These are phyloP conservation scores for Jatropha podagrica DNA, from an alignment of 441 rosid genomes.

Conservation along the genomic window DNA sequence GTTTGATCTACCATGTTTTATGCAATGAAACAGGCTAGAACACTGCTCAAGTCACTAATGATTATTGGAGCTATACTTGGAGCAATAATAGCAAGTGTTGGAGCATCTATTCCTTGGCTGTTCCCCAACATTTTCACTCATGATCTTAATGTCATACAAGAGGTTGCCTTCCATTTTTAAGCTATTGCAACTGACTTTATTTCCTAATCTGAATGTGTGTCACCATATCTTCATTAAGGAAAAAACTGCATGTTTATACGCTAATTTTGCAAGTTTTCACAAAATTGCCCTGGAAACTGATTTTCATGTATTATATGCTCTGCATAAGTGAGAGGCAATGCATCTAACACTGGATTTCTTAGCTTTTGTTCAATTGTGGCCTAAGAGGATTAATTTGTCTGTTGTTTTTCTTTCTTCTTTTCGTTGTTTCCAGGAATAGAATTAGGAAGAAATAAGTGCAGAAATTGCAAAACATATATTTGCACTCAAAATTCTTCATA, in stretches of 20 bases:
- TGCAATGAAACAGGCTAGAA: constrained; percentile 57
- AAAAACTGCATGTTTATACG: background rate
- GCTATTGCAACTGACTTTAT: no score
- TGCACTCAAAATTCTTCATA: no score
- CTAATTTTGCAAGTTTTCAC: background rate
- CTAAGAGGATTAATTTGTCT: no score
- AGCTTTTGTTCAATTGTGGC: no score
- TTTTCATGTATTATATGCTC: background rate
- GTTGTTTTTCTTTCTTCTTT: no score
- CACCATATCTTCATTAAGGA: no score
- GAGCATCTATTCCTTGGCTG: constrained; percentile 66
- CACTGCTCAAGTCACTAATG: constrained; percentile 78
- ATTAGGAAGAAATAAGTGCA: no score
- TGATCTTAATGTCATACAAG: constrained; percentile 55
- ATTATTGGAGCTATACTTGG: constrained; percentile 75
- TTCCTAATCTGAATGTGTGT: no score
- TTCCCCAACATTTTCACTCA: constrained; percentile 77
- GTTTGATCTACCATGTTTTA: constrained; percentile 21
- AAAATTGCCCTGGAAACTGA: background rate
- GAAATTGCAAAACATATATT: no score
- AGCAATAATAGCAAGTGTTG: constrained; percentile 54
- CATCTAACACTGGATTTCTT: background rate
- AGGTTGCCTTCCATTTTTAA: constrained; percentile 37
- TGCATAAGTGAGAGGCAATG: background rate
- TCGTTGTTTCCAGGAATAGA: no score